These are phyloP conservation scores for Pseudocercospora ulei DNA, from an alignment of 2,329 filamentous ascomycete genomes.

Conservation along the genomic window DNA sequence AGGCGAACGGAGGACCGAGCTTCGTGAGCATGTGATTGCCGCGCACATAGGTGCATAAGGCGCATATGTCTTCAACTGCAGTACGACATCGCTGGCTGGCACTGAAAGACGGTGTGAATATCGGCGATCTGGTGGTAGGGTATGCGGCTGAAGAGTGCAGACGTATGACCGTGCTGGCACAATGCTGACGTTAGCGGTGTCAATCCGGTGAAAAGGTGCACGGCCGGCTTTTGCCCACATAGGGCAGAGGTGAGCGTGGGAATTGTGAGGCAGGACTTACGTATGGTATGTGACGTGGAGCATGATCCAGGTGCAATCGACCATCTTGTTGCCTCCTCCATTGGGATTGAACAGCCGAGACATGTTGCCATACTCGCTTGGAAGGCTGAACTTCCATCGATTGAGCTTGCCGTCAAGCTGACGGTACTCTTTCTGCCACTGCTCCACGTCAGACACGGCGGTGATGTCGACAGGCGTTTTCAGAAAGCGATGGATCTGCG, in stretches of 20 bases:
- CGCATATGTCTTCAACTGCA: slow-evolving; percentile 73
- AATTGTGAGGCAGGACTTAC: slow-evolving; percentile 36
- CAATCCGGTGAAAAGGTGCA: slow-evolving; percentile 9
- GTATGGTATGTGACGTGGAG: slow-evolving; percentile 84
- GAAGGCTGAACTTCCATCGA: slow-evolving; percentile 74
- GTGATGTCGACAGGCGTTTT: slow-evolving; percentile 85
- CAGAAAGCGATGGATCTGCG: slow-evolving; percentile 77
- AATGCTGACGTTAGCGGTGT: slow-evolving; percentile 24
- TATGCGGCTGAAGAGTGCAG: slow-evolving; percentile 88
- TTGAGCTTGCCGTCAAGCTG: slow-evolving; percentile 71
- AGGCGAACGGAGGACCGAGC: slow-evolving; percentile 81
- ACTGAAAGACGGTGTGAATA: slow-evolving; percentile 80
- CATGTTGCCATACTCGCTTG: slow-evolving; percentile 75
- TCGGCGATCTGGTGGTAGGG: slow-evolving; percentile 74
- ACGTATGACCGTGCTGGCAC: slow-evolving; percentile 61
- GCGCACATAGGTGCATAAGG: slow-evolving; percentile 67
- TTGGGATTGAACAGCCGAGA: slow-evolving; percentile 59
- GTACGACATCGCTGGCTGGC: slow-evolving; percentile 73
- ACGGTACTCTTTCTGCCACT: slow-evolving; percentile 80
- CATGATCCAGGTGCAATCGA: slow-evolving; percentile 82
- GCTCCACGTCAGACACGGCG: slow-evolving; percentile 70
- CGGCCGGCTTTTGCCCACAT: not conserved
- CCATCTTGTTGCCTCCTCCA: slow-evolving; percentile 51
- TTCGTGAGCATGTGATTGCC: slow-evolving; percentile 65
- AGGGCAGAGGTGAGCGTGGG: slow-evolving; percentile 3